These are phyloP conservation scores for Setaria italica DNA, from an alignment of 202 grass and related monocot species.

Conservation along the genomic window DNA sequence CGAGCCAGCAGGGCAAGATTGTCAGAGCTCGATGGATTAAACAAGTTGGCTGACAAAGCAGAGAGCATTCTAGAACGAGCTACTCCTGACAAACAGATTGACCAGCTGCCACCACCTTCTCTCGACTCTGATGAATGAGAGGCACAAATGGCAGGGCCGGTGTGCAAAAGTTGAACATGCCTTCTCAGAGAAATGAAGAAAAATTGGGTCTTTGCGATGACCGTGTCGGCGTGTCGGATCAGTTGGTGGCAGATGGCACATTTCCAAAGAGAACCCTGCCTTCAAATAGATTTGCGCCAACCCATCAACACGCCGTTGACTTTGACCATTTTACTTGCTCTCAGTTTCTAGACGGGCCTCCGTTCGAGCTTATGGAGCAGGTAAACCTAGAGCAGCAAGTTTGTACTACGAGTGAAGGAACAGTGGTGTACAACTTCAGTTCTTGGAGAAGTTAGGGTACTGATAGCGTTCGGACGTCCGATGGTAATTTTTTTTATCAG, in stretches of 20 bases:
- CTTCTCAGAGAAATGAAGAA: neutral
- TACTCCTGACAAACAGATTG: no score
- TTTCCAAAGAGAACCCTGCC: neutral
- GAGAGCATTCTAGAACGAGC: no score
- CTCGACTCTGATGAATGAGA: no score
- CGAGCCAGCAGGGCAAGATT: no score
- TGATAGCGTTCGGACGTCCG: no score
- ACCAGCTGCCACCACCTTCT: no score
- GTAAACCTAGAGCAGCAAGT: neutral
- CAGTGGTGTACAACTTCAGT: neutral
- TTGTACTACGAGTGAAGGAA: neutral
- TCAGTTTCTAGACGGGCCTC: neutral
- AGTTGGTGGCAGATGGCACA: neutral
- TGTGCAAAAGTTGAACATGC: constrained; percentile 27
- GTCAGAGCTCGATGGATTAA: no score
- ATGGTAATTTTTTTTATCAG: no score
- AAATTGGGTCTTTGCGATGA: neutral
- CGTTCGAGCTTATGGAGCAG: neutral
- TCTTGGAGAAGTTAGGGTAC: no score
- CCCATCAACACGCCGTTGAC: neutral
- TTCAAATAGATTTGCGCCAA: neutral
- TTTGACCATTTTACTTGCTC: neutral
- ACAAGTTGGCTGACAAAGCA: no score
- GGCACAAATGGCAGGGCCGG: neutral
- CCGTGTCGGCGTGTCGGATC: neutral